Evolutionary conservation across 2,329 filamentous ascomycete genomes (phyloP).

Genomic region (Colletotrichum tropicicola): DNA sequence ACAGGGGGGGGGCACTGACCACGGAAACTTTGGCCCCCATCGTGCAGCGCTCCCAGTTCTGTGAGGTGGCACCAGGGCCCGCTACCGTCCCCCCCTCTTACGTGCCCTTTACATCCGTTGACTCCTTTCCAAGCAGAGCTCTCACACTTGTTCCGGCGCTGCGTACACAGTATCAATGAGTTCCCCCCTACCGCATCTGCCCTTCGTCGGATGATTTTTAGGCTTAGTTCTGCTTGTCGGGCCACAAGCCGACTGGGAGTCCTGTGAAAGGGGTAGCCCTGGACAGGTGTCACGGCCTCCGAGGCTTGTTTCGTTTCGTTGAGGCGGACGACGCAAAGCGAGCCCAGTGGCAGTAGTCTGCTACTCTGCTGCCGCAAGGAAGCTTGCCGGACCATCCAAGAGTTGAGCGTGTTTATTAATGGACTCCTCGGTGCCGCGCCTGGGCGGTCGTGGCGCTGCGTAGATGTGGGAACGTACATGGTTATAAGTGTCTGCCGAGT

Average conservation of each 20-base stretch:
- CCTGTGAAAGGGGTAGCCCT: conserved; percentile 18
- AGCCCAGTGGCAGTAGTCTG: conserved; percentile 19
- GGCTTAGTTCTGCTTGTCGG: conserved; percentile 21
- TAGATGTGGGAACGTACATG: too few relatives aligned
- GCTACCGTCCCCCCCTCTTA: too few relatives aligned
- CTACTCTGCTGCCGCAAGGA: conserved; percentile 17
- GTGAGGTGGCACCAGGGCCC: too few relatives aligned
- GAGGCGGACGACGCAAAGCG: conserved; percentile 29
- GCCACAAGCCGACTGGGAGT: conserved; percentile 17
- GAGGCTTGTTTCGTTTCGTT: conserved; percentile 32
- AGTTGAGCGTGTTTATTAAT: conserved; percentile 24
- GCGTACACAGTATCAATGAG: neutral
- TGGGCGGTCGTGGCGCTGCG: conserved; percentile 23
- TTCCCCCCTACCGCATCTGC: neutral
- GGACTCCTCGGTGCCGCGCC: conserved; percentile 14
- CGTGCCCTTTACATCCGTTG: too few relatives aligned
- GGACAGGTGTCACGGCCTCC: conserved; percentile 29
- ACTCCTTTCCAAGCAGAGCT: neutral
- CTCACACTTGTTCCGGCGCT: too few relatives aligned
- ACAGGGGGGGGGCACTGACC: conserved; percentile 25
- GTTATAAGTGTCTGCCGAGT: conserved; percentile 26
- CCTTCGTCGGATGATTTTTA: conserved; percentile 24
- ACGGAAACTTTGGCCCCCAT: too few relatives aligned
- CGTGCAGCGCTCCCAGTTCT: too few relatives aligned
- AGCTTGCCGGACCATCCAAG: conserved; percentile 25